Percentiles rank a stretch among this genome's conserved stretches.
These are phyloP conservation scores for Russula sp. DNA, from an alignment of 768 basidiomycete genomes.

Conservation along the genomic window DNA sequence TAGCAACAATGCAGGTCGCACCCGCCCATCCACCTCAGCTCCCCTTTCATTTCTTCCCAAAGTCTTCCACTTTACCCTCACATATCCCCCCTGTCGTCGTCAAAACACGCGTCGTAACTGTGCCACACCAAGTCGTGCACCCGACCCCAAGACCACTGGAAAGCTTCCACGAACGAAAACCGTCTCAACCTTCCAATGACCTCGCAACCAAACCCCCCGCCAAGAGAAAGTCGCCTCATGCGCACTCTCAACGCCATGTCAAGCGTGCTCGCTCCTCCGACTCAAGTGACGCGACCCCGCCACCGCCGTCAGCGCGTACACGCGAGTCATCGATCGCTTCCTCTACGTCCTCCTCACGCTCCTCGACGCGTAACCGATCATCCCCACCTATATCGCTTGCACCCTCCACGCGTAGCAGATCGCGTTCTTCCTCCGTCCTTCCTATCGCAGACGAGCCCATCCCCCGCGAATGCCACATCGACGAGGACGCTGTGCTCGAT, in stretches of 20 bases:
- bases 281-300: constrained; percentile 15
- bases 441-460: constrained; percentile 35
- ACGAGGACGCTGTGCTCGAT: constrained; percentile 47
- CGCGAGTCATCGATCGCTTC: constrained; percentile 20
- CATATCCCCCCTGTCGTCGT: constrained; percentile 22
- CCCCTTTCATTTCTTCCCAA: constrained; percentile 29
- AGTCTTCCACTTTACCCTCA: constrained; percentile 21
- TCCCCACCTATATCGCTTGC: constrained; percentile 23
- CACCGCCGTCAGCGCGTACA: constrained; percentile 1
- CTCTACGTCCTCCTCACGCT: constrained; percentile 20
- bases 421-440: constrained; percentile 55
- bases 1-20: constrained; percentile 16
- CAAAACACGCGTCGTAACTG: constrained; percentile 28
- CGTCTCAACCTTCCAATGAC: background rate
- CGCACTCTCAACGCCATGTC: background rate
- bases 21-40: constrained; percentile 3
- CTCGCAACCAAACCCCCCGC: background rate
- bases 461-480: constrained; percentile 42
- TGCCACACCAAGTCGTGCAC: constrained; percentile 8
- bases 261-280: constrained; percentile 21
- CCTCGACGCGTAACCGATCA: constrained; percentile 24
- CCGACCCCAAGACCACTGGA: background rate
- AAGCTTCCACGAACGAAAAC: background rate
- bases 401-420: constrained; percentile 36
- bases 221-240: constrained; percentile 1